These are phyloP conservation scores for Epichloe glyceriae DNA, from an alignment of 2,329 filamentous ascomycete genomes.

Conservation along the genomic window DNA sequence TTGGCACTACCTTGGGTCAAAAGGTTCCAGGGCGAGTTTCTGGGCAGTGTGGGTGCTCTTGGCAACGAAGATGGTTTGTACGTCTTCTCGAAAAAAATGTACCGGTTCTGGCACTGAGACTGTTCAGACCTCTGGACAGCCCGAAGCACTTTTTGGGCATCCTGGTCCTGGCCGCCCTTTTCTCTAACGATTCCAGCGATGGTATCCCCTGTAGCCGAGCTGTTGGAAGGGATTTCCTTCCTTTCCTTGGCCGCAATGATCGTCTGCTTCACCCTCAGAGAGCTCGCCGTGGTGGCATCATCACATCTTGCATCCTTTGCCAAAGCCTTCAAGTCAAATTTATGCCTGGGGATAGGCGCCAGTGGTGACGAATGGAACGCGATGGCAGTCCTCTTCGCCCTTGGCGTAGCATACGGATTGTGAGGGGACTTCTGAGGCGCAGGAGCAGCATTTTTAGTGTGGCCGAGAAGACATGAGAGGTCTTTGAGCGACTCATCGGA, in stretches of 20 bases:
- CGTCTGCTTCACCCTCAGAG: slow-evolving; percentile 28
- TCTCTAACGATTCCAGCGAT: slow-evolving; percentile 21
- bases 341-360: slow-evolving; percentile 41
- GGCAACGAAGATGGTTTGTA: slow-evolving; percentile 14
- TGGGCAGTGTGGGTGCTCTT: slow-evolving; percentile 18
- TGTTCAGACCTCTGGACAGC: slow-evolving; percentile 39
- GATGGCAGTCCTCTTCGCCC: slow-evolving; percentile 32
- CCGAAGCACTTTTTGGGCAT: slow-evolving; percentile 30
- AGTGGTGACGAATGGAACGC: slow-evolving; percentile 33
- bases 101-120: slow-evolving; percentile 22
- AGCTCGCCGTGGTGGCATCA: slow-evolving; percentile 44
- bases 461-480: slow-evolving; percentile 24
- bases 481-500: slow-evolving; percentile 48
- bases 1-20: slow-evolving; percentile 29
- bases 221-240: neutral
- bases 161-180: slow-evolving; percentile 29
- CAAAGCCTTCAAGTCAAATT: slow-evolving; percentile 50
- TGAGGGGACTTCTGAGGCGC: slow-evolving; percentile 2
- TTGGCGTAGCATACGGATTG: slow-evolving; percentile 28
- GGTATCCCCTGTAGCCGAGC: slow-evolving; percentile 3
- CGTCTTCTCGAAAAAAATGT: slow-evolving; percentile 36
- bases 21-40: slow-evolving; percentile 32
- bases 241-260: slow-evolving; percentile 12
- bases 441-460: slow-evolving; percentile 7
- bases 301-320: slow-evolving; percentile 46